Percentiles rank a stretch among this genome's conserved stretches.
Evolutionary conservation across 2,329 filamentous ascomycete genomes (phyloP).

Genomic region (Waltergamsia citrina): DNA sequence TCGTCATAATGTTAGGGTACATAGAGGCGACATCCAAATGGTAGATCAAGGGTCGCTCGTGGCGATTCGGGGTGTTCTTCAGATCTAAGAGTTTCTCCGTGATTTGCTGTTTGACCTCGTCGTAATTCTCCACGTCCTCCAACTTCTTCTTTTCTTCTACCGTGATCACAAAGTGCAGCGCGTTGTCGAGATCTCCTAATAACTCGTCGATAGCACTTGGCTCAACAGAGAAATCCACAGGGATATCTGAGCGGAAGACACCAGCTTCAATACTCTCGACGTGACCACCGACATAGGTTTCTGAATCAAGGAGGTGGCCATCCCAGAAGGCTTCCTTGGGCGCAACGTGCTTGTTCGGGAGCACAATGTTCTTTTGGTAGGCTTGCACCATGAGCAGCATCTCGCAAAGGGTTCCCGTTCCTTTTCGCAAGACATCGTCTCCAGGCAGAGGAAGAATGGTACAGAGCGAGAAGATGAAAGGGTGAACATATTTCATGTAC

Average conservation of each 20-base stretch:
- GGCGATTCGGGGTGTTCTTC: slow-evolving; percentile 74
- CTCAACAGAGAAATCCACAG: slow-evolving; percentile 89
- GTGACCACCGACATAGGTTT: slow-evolving; percentile 96
- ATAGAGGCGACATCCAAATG: slow-evolving; percentile 98
- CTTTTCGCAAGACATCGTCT: slow-evolving; percentile 88
- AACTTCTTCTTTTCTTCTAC: slow-evolving; percentile 77
- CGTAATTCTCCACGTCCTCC: slow-evolving; percentile 72
- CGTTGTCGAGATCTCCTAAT: slow-evolving; percentile 74
- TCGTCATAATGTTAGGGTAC: slow-evolving; percentile 99
- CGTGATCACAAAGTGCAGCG: slow-evolving; percentile 77
- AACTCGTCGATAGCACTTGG: slow-evolving; percentile 83
- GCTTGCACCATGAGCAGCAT: slow-evolving; percentile 99
- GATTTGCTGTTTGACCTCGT: slow-evolving; percentile 80
- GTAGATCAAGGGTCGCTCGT: slow-evolving; percentile 85
- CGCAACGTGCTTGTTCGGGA: slow-evolving; percentile 92
- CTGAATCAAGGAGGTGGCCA: slow-evolving; percentile 88
- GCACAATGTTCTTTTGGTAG: slow-evolving; percentile 80
- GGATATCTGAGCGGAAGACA: slow-evolving; percentile 92
- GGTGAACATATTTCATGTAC: slow-evolving; percentile 99
- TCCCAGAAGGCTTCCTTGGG: slow-evolving; percentile 94
- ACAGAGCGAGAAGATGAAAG: slow-evolving; percentile 97
- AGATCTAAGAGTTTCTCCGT: slow-evolving; percentile 58
- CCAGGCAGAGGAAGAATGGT: slow-evolving; percentile 90
- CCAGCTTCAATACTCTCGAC: slow-evolving; percentile 98
- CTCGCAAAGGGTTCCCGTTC: slow-evolving; percentile 96